Base-by-base conservation (phyloP, 768 basidiomycete genomes). In the Russula sp. region DNA sequence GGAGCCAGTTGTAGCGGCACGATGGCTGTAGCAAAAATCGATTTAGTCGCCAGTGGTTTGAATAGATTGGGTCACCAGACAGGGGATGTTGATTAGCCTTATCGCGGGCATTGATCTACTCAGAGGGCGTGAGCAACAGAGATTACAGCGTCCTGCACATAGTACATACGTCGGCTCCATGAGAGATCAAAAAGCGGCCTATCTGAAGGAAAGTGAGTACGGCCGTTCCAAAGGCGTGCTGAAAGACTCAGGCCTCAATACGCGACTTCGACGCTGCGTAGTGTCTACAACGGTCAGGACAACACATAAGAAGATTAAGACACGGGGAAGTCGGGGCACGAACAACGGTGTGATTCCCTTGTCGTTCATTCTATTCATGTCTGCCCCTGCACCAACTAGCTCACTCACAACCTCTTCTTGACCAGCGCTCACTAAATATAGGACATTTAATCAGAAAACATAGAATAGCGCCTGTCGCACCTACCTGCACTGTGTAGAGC, bases 1-100 rank as follows among this genome's bases (percentile, higher is more conserved):
- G 25, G 93, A 93, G 36, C 97, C 97, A 14, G 91, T 98, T 7
- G 97, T 95, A 11, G 95, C 93, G 50, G 97, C 97, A 63, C 97
- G 88, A 75, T 99, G 97, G 55, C 92, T 95, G 66, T 43, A 58
- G 11, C 25, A 38, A 48, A 18, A 51, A 13, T 63, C 64, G 22
- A 50, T n/a, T 36, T 25, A 56, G 58, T 8, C 29, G 52, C 20
- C 22, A 34, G 43, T 39, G 2, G 29, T 18, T 41, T 32, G 22
- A 29, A 56, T 45, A 47, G 22, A 41, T 20, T 18, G 10, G 5
- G 16, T n/a, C 13, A 52, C 72, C 89, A 54, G 69, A 93, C 86
- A 99, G 79, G 58, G 97, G 93, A 48, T 85, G 77, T 75, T 99
- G 97, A 71, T 89, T 93, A 46, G 95, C 93, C 67, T 85, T 87